Evolutionary conservation across 1,284 basidiomycete species (phyloP).

Genomic region (Ganoderma resinaceum): DNA sequence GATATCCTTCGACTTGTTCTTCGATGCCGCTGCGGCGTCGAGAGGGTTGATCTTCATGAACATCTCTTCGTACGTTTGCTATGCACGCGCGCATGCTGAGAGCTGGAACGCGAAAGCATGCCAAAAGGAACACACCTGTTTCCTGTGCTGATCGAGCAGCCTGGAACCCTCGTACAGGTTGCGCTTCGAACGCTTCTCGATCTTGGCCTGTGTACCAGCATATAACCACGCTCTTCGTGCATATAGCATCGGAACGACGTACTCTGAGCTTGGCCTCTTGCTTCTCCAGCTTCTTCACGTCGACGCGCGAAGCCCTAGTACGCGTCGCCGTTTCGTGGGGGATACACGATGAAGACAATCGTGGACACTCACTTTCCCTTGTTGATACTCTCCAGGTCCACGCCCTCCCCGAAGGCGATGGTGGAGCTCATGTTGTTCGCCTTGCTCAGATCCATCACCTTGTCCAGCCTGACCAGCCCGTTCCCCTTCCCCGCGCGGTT

Average conservation of each 20-base stretch:
- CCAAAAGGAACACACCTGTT: constrained; percentile 64
- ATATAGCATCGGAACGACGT: constrained; percentile 17
- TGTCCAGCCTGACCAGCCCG: constrained; percentile 82
- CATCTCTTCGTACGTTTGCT: constrained; percentile 98
- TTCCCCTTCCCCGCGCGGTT: constrained; percentile 58
- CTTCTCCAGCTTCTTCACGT: constrained; percentile 98
- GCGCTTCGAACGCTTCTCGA: constrained; percentile 90
- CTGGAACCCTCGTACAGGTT: constrained; percentile 97
- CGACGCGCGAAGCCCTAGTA: constrained; percentile 93
- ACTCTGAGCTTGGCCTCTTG: constrained; percentile 97
- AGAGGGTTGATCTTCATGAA: constrained; percentile 99
- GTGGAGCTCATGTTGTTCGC: constrained; percentile 84
- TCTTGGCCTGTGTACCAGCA: constrained; percentile 76
- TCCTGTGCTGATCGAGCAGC: constrained; percentile 90
- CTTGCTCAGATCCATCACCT: constrained; percentile 95
- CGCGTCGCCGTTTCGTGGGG: not conserved
- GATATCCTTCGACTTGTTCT: constrained; percentile 97
- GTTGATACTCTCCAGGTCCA: constrained; percentile 93
- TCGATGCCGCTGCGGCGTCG: constrained; percentile 79
- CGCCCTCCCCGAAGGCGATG: constrained; percentile 84
- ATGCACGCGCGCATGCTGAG: constrained; percentile 10
- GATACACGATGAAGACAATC: not conserved
- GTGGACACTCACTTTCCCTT: constrained; percentile 84
- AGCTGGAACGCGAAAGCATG: not conserved
- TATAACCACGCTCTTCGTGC: not conserved